Base-by-base conservation (phyloP, 805 yeast species). In the Candida krabiensis region DNA sequence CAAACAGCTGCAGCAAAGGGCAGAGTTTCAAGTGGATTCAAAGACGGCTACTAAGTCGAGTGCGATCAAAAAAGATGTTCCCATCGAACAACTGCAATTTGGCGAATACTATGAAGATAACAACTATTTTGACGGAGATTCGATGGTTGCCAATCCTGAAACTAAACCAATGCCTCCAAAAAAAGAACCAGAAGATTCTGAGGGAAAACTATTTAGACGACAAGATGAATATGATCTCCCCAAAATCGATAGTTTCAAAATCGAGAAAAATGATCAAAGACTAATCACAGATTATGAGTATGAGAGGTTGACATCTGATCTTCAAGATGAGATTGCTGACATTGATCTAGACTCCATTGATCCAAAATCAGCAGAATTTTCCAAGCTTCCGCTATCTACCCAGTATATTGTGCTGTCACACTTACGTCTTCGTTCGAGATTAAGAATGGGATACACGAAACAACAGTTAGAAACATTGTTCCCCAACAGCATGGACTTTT, bases 371-470 rank as follows among this genome's bases (percentile, higher is more conserved):
- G 64, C 75, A 16, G 89, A 86, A 46, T 93, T 93, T 55, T 69
- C 73, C 9, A 70, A 71, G 15, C 65, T 93, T n/a, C 96, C 99
- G 0, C 66, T 82, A 34, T 77, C 89, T 0, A 81, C 96, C 0
- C 96, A 89, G 56, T 93, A 93, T 56, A 87, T 89, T 76, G 77
- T 88, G 3, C 64, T 93, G 9, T 86, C 93, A 8, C 87, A 86
- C 42, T 72, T 95, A 12, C 62, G 99, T 40, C 65, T 89, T 18
- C 74, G 88, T 44, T 90, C 97, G 0, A 67, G 99, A 41, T 72
- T 93, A 57, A 79, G 99, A 65, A 83, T 93, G 96, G 99, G 99
- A 1, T 90, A 86, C 55, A 71, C 91, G 0, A 86, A 89, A 40
- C 89, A 86, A n/a, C 97, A 93, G 54, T 67, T 93, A 24, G 86